Percentiles rank a stretch among this genome's conserved stretches.
Conservation (phyloP, 345 rosid genomes). For the Hypericum androsaemum region DNA sequence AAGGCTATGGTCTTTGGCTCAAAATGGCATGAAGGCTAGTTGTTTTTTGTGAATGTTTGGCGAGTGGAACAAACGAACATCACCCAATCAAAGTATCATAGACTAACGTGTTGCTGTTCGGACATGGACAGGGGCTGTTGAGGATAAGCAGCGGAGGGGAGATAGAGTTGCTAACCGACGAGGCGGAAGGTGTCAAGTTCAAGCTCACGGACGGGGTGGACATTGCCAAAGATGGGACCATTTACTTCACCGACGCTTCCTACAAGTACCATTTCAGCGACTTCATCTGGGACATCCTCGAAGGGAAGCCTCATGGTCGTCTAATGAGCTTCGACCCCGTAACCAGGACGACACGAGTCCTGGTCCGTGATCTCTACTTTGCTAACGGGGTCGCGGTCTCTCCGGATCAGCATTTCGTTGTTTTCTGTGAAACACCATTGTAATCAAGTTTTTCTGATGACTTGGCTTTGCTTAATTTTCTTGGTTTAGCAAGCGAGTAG, state of each 20-base stretch:
- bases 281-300: slow-evolving; percentile 25
- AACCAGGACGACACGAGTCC: slow-evolving; percentile 36
- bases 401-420: slow-evolving; percentile 38
- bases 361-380: slow-evolving; percentile 45
- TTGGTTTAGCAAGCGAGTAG: too few relatives aligned
- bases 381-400: slow-evolving; percentile 65
- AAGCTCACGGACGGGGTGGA: slow-evolving; percentile 52
- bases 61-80: too few relatives aligned
- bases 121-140: slow-evolving; percentile 46
- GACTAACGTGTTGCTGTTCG: too few relatives aligned
- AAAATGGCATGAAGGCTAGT: too few relatives aligned
- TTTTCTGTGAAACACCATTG: slow-evolving; percentile 63
- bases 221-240: slow-evolving; percentile 50
- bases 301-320: slow-evolving; percentile 65
- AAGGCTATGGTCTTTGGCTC: too few relatives aligned
- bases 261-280: slow-evolving; percentile 29
- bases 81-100: too few relatives aligned
- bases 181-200: slow-evolving; percentile 56
- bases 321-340: slow-evolving; percentile 46
- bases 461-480: too few relatives aligned
- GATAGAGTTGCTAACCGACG: slow-evolving; percentile 41
- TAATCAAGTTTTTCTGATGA: slow-evolving; percentile 2
- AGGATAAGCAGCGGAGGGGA: slow-evolving; percentile 35
- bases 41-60: too few relatives aligned
- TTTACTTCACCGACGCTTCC: slow-evolving; percentile 82